A percentile compares a stretch with the other conserved stretches of the same genome.
phyloP scores from a whole-genome alignment of 1,284 basidiomycete species.

The Xanthoconium separans region DNA sequence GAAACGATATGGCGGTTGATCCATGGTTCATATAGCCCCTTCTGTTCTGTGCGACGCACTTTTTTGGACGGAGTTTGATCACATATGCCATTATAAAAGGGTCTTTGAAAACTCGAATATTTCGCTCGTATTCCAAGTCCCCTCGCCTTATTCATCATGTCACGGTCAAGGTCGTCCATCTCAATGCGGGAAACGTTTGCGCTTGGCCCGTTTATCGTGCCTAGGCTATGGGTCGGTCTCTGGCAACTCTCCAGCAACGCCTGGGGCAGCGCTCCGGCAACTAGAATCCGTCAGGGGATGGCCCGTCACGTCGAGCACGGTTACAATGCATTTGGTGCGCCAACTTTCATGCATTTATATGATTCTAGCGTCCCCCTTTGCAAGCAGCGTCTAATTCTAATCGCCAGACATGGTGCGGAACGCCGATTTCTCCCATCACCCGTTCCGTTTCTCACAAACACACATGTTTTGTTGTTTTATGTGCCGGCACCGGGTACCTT shows the following conservation, averaged over 20 bases:
- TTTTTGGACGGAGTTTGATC: slow-evolving; percentile 37
- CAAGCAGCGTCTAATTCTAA: slow-evolving; percentile 5
- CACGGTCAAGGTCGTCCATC: slow-evolving; percentile 9
- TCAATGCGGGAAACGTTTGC: slow-evolving; percentile 48
- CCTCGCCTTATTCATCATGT: slow-evolving; percentile 20
- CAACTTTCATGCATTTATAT: background rate
- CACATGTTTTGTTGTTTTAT: background rate
- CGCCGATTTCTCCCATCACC: slow-evolving; percentile 1
- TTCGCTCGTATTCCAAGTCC: slow-evolving; percentile 7
- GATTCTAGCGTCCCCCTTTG: background rate
- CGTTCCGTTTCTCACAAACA: slow-evolving; percentile 20
- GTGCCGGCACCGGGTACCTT: slow-evolving; percentile 2
- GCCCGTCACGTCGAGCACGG: slow-evolving; percentile 59
- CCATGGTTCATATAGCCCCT: background rate
- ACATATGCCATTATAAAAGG: slow-evolving; percentile 21
- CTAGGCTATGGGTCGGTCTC: slow-evolving; percentile 73
- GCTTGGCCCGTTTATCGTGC: slow-evolving; percentile 58
- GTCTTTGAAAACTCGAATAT: background rate
- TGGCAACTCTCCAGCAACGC: slow-evolving; percentile 84
- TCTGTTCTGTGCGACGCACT: slow-evolving; percentile 1
- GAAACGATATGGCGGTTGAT: background rate
- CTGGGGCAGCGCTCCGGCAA: slow-evolving; percentile 72
- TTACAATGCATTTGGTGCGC: slow-evolving; percentile 70
- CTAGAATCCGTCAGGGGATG: slow-evolving; percentile 69
- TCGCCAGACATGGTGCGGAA: slow-evolving; percentile 53